Evolutionary conservation across 345 rosid species (phyloP).

Genomic region (Lagerstroemia speciosa): DNA sequence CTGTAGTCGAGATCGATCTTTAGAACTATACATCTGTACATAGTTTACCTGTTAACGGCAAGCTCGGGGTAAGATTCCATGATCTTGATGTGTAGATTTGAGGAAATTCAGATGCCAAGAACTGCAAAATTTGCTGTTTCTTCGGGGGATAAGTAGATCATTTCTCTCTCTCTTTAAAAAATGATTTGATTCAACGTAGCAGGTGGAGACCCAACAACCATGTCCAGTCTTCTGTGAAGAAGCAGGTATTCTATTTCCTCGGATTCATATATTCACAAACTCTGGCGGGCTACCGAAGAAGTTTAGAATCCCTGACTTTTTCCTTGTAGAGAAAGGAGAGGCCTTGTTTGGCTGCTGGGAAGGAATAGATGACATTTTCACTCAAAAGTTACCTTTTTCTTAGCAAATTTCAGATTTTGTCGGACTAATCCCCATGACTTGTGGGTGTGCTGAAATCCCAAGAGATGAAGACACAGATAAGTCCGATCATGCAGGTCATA

Average conservation of each 20-base stretch:
- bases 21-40: not conserved
- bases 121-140: not conserved
- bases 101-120: not conserved
- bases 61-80: not conserved
- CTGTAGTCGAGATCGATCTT: not conserved
- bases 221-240: not conserved
- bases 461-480: no score
- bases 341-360: not conserved
- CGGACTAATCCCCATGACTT: no score
- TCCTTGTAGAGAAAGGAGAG: not conserved
- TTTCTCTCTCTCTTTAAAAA: not conserved
- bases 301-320: not conserved
- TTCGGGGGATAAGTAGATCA: not conserved
- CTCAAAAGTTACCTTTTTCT: no score
- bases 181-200: not conserved
- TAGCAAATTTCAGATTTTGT: no score
- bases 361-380: not conserved
- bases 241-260: not conserved
- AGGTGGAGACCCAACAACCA: slow-evolving; percentile 3
- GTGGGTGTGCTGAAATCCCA: no score
- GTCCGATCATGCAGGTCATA: no score
- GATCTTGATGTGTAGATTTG: not conserved
- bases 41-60: not conserved
- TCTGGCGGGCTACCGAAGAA: no score
- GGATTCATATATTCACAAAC: not conserved